A percentile compares a stretch with the other conserved stretches of the same genome.
These are phyloP conservation scores for Candida silvicultrix DNA, from an alignment of 805 yeast genomes.

Conservation along the genomic window DNA sequence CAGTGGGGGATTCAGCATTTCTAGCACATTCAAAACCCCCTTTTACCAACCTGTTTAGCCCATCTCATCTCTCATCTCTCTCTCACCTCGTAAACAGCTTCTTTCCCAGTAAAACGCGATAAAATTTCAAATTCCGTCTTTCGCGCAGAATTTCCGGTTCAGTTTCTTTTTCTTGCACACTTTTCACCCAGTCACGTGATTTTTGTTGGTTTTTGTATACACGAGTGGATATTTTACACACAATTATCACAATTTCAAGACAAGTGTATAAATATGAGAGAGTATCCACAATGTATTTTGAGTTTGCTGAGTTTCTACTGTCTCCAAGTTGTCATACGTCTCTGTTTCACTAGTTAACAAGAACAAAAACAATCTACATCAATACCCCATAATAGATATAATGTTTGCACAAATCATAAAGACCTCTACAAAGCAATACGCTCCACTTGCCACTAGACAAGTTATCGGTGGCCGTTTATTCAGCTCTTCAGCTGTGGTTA, in stretches of 20 bases:
- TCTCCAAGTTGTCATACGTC: too few species aligned
- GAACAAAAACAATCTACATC: background rate
- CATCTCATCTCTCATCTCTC: too few species aligned
- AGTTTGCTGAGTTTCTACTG: background rate
- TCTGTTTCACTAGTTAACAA: background rate
- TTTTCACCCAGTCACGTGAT: background rate
- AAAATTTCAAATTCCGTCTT: background rate
- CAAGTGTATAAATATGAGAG: background rate
- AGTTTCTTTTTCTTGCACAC: background rate
- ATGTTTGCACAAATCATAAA: slow-evolving; percentile 14
- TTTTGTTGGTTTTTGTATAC: background rate
- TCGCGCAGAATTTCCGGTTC: too few species aligned
- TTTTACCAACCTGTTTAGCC: too few species aligned
- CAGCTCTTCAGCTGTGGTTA: slow-evolving; percentile 4
- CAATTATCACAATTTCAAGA: background rate
- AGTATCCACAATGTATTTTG: too few species aligned
- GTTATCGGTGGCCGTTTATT: slow-evolving; percentile 1
- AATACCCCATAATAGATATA: background rate
- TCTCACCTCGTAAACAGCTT: too few species aligned
- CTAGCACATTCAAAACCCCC: too few species aligned
- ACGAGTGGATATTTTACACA: background rate
- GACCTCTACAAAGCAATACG: slow-evolving; percentile 3
- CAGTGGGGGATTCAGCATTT: background rate
- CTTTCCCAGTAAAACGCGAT: too few species aligned
- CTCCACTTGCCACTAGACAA: slow-evolving; percentile 5